Evolutionary conservation across 148 eudicot species (phyloP).

Genomic region (Beta vulgaris): DNA sequence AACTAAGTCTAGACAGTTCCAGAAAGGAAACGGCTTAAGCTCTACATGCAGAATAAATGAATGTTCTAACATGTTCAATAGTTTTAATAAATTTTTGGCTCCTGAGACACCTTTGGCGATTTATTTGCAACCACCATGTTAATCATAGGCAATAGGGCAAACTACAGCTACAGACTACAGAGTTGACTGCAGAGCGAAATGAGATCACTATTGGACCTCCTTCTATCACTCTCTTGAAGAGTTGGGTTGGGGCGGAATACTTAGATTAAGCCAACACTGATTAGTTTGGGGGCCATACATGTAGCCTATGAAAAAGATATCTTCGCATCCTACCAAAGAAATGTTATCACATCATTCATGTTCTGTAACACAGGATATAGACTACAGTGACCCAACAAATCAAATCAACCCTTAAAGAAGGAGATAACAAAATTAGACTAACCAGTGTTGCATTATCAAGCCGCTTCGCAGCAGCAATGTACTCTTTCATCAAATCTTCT

Average conservation of each 20-base stretch:
- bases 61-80: too few species aligned
- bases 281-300: neutral
- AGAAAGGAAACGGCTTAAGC: too few species aligned
- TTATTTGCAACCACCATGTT: neutral
- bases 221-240: too few species aligned
- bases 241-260: too few species aligned
- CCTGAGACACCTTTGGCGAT: too few species aligned
- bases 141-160: neutral
- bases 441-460: slow-evolving; percentile 63
- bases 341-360: neutral
- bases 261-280: neutral
- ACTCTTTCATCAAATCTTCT: slow-evolving; percentile 56
- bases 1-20: too few species aligned
- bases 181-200: neutral
- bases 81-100: too few species aligned
- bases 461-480: slow-evolving; percentile 61
- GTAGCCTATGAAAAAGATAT: neutral
- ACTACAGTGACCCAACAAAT: neutral
- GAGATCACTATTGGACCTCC: neutral
- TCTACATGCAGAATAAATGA: too few species aligned
- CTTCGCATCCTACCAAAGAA: neutral
- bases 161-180: neutral
- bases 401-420: too few species aligned
- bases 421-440: slow-evolving; percentile 27
- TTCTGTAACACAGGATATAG: neutral